Percentiles rank a stretch among this genome's conserved stretches.
phyloP scores from a whole-genome alignment of 2,329 filamentous ascomycete genomes.

The Fusarium globosum region DNA sequence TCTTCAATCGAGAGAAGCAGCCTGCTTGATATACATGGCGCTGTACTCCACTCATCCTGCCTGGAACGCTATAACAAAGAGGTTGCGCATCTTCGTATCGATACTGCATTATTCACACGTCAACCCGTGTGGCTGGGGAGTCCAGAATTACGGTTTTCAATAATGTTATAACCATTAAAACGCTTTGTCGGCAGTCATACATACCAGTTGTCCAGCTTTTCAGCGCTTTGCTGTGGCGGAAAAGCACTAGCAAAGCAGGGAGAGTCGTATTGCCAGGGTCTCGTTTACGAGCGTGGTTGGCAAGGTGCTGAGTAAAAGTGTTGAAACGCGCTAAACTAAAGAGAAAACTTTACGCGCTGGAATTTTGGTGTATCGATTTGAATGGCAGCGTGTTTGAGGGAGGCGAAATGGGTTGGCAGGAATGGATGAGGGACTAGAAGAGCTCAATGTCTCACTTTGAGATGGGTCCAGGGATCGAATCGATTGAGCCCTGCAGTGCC shows the following conservation, averaged over 20 bases:
- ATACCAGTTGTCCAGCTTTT: neutral
- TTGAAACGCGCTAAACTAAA: slow-evolving; percentile 3
- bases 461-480: neutral
- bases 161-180: slow-evolving; percentile 15
- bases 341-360: neutral
- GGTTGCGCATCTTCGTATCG: neutral
- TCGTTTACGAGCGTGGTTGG: slow-evolving; percentile 13
- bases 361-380: slow-evolving; percentile 2
- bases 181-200: neutral
- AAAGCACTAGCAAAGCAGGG: slow-evolving; percentile 16
- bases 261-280: neutral
- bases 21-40: slow-evolving; percentile 34
- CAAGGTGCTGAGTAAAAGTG: neutral
- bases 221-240: slow-evolving; percentile 6
- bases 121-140: slow-evolving; percentile 25
- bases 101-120: slow-evolving; percentile 30
- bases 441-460: slow-evolving; percentile 32
- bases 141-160: neutral
- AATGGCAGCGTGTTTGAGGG: slow-evolving; percentile 15
- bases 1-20: neutral
- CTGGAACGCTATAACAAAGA: slow-evolving; percentile 26
- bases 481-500: fast-evolving
- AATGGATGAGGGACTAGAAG: slow-evolving; percentile 31
- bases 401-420: slow-evolving; percentile 15
- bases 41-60: neutral